Conservation (phyloP, 2,329 filamentous ascomycete genomes). For the Aspergillus ochraceus region DNA sequence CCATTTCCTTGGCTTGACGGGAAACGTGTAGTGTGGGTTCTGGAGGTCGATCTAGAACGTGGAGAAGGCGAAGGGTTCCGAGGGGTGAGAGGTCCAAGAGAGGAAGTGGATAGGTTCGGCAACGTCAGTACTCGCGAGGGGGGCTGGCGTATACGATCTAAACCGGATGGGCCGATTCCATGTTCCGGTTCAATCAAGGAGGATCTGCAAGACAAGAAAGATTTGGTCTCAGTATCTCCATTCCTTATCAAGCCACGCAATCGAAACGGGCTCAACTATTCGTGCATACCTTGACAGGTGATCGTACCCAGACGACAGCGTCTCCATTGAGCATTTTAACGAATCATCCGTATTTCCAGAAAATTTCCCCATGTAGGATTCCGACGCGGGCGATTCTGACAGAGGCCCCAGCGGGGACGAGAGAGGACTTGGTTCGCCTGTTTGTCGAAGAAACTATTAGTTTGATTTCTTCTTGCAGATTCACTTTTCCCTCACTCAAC, state of each 20-base stretch:
- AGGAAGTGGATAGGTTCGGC: constrained; percentile 62
- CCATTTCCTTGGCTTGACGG: constrained; percentile 69
- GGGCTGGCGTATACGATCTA: constrained; percentile 91
- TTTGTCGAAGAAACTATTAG: constrained; percentile 15
- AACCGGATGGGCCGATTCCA: constrained; percentile 78
- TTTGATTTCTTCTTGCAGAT: constrained; percentile 6
- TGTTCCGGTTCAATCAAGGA: constrained; percentile 87
- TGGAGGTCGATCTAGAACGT: constrained; percentile 60
- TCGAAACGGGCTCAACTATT: neutral
- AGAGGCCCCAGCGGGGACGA: constrained; percentile 39
- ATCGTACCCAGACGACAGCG: constrained; percentile 67
- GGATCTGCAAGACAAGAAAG: constrained; percentile 56
- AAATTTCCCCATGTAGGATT: constrained; percentile 48
- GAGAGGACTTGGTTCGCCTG: constrained; percentile 42
- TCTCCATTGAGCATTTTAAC: constrained; percentile 76
- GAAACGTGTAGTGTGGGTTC: constrained; percentile 54
- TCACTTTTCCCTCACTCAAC: constrained; percentile 2
- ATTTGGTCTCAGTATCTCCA: constrained; percentile 15
- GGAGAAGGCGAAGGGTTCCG: constrained; percentile 72
- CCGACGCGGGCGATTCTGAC: constrained; percentile 37
- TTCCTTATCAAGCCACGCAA: constrained; percentile 3
- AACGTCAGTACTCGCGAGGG: constrained; percentile 65
- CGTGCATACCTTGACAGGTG: constrained; percentile 68
- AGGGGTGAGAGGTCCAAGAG: constrained; percentile 59
- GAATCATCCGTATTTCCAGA: constrained; percentile 55